Conservation (phyloP, 225 moss, liverwort and hornwort genomes). For the Rhytidiadelphus loreus region DNA sequence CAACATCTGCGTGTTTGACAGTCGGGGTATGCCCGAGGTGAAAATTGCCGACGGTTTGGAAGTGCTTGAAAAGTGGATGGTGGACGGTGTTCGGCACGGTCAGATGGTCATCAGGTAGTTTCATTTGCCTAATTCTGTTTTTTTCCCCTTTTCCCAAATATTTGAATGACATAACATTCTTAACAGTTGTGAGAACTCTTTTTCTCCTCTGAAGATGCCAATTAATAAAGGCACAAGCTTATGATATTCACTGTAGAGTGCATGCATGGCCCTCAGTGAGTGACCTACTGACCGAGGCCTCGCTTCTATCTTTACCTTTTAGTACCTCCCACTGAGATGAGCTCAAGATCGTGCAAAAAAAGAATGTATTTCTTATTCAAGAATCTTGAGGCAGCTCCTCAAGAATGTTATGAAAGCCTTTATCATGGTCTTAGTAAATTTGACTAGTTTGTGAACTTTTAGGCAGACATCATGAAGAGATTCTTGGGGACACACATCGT, state of each 20-base stretch:
- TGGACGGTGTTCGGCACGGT: slow-evolving; percentile 57
- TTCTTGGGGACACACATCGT: not conserved
- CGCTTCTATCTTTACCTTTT: not conserved
- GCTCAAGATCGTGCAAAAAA: not conserved
- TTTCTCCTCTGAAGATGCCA: not conserved
- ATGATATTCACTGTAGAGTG: not conserved
- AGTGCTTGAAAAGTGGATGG: slow-evolving; percentile 53
- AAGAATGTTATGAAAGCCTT: not conserved
- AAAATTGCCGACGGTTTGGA: slow-evolving; percentile 32
- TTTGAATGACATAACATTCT: not conserved
- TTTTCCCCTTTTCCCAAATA: not conserved
- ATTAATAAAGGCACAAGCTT: not conserved
- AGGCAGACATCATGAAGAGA: not conserved
- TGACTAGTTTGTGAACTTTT: not conserved
- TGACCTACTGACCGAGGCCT: not conserved
- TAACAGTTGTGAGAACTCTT: not conserved
- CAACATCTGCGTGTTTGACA: slow-evolving; percentile 60
- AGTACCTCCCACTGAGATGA: not conserved
- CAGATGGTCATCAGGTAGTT: slow-evolving; percentile 64
- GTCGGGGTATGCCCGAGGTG: slow-evolving; percentile 58
- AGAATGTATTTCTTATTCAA: not conserved
- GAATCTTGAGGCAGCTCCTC: not conserved
- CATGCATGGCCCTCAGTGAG: not conserved
- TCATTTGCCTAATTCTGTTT: not conserved
- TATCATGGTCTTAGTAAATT: not conserved